phyloP scores from a whole-genome alignment of 2,329 filamentous ascomycete species.

The Xylariaceae sp. region DNA sequence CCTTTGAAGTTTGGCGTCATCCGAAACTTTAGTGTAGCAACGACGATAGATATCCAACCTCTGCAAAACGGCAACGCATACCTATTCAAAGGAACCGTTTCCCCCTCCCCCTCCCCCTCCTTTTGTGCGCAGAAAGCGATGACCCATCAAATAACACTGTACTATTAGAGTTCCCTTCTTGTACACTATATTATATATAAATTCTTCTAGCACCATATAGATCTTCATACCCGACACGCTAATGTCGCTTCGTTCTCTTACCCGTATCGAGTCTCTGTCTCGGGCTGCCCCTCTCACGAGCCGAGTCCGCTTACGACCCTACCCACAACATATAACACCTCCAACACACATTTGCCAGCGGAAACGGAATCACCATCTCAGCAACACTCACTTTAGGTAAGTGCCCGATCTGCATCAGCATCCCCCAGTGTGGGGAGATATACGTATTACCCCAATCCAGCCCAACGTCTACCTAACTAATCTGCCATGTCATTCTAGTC shows the following conservation, averaged over 20 bases:
- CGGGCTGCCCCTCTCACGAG: slow-evolving; percentile 20
- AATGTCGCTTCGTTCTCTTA: slow-evolving; percentile 27
- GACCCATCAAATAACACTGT: neutral
- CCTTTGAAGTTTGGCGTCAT: slow-evolving; percentile 4
- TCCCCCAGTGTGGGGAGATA: neutral
- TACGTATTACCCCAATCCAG: neutral
- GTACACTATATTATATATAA: slow-evolving; percentile 4
- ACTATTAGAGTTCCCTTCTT: neutral
- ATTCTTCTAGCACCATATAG: neutral
- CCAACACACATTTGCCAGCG: slow-evolving; percentile 12
- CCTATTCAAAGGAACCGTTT: neutral
- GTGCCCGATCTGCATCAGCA: slow-evolving; percentile 7
- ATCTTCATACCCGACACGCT: slow-evolving; percentile 14
- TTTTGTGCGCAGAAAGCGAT: neutral
- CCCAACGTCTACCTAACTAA: slow-evolving; percentile 10
- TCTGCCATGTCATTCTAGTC: slow-evolving; percentile 8
- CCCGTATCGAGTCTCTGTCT: slow-evolving; percentile 24
- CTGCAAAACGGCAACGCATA: neutral
- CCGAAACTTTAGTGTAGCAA: neutral
- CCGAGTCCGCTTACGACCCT: slow-evolving; percentile 21
- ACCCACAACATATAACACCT: neutral
- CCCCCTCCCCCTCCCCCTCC: too few relatives aligned
- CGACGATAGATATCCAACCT: neutral
- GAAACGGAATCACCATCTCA: slow-evolving; percentile 20
- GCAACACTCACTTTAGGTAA: slow-evolving; percentile 17